A percentile compares a stretch with the other conserved stretches of the same genome.
These are phyloP conservation scores for Pythium brachiatum DNA, from an alignment of 352 stramenopile species.

Conservation along the genomic window DNA sequence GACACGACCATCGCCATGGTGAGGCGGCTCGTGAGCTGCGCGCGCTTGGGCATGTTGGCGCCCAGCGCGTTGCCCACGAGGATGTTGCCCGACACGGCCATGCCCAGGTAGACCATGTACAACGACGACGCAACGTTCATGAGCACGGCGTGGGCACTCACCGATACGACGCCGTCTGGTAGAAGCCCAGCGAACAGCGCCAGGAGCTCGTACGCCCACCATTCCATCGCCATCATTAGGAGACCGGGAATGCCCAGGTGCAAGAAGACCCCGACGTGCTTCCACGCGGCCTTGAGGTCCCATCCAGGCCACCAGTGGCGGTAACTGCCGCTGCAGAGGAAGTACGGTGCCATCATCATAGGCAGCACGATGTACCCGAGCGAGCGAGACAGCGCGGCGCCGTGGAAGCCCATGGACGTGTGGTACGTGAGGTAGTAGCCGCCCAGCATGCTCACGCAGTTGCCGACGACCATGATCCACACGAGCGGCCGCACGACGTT, in stretches of 20 bases:
- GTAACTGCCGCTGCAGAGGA: slow-evolving; percentile 35
- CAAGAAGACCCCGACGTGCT: slow-evolving; percentile 51
- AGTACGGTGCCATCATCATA: slow-evolving; percentile 52
- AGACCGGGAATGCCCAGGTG: slow-evolving; percentile 46
- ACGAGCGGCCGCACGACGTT: slow-evolving; percentile 70
- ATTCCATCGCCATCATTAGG: slow-evolving; percentile 70
- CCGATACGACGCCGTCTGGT: slow-evolving; percentile 61
- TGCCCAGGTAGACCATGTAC: slow-evolving; percentile 74
- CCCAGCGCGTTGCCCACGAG: slow-evolving; percentile 77
- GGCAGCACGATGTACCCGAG: slow-evolving; percentile 57
- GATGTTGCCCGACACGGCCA: slow-evolving; percentile 68
- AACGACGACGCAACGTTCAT: slow-evolving; percentile 62
- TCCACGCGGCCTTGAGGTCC: slow-evolving; percentile 38
- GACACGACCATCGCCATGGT: slow-evolving; percentile 41
- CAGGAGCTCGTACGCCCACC: slow-evolving; percentile 78
- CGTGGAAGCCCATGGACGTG: slow-evolving; percentile 63
- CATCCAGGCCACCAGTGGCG: slow-evolving; percentile 46
- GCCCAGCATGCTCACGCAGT: slow-evolving; percentile 58
- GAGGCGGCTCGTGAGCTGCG: slow-evolving; percentile 51
- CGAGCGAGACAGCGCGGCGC: slow-evolving; percentile 61
- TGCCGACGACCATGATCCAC: slow-evolving; percentile 46
- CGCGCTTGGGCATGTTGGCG: slow-evolving; percentile 68
- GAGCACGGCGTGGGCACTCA: slow-evolving; percentile 73
- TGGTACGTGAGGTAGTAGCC: slow-evolving; percentile 77
- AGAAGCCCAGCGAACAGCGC: slow-evolving; percentile 66